Evolutionary conservation across 163 green algal genomes (phyloP), one percentile per base, ranked within the genome.

Genomic region (Chlorella variabilis): DNA sequence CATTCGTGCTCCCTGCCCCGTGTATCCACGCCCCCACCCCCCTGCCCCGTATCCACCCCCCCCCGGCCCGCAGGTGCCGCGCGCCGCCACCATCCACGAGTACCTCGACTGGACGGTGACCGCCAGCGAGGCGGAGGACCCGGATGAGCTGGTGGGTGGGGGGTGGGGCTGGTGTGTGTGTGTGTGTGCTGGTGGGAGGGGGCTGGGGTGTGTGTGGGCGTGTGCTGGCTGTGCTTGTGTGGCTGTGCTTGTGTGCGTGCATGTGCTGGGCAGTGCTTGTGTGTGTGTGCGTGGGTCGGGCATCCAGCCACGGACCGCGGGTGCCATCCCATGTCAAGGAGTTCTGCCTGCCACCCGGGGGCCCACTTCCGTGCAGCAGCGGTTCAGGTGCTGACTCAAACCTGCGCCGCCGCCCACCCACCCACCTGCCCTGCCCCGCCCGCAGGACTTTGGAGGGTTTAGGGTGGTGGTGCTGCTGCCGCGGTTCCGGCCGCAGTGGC

Each of bases 51-150:
- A 51, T 11, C 17, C 63, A 29, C 17, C 15, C 2, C 61, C 25
- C 2, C 13, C 61, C 33, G 8, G 31, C 36, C 41, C 68, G 73
- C 73, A 80, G 73, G 73, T 91, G 75, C 91, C 93, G 8, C 90
- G 95, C 15, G 90, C 92, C n/a, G 88, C 92, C 62, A 98, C 95
- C 56, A 98, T 98, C 51, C 95, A 98, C 82, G 95, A 98, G 82
- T 98, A 98, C 87, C 87, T 98, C 17, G 93, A 98, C 85, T 98
- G 95, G 95, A 98, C 95, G 9, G 90, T 98, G 15, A 97, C 94
- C 0, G 91, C 92, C 4, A 86, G 90, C 41, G 83, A 91, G 38
- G 85, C 91, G 0, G 78, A 91, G 29, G 82, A 88, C 21, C 89
- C 93, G 15, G 90, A 93, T 33, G 92, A 96, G 69, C 90, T 96